These are phyloP conservation scores for Ganoderma multipileum DNA, from an alignment of 1,284 basidiomycete species.

Conservation along the genomic window DNA sequence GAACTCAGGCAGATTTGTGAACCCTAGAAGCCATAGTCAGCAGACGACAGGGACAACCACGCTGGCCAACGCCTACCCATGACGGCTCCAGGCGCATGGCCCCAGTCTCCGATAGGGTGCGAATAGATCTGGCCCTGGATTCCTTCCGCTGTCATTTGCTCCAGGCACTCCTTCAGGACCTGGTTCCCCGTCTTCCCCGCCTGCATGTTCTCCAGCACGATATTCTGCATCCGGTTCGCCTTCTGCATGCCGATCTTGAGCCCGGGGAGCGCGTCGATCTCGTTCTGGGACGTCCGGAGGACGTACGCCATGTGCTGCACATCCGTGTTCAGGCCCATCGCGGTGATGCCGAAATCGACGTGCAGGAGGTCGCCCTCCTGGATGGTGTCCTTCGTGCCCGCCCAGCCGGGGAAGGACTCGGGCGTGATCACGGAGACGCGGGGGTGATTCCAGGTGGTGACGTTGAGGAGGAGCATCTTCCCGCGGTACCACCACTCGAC, in stretches of 20 bases:
- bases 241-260: slow-evolving; percentile 52
- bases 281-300: slow-evolving; percentile 48
- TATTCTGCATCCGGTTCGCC: slow-evolving; percentile 59
- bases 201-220: slow-evolving; percentile 51
- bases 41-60: not conserved
- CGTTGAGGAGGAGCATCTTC: slow-evolving; percentile 55
- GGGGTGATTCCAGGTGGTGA: slow-evolving; percentile 61
- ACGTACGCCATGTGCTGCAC: slow-evolving; percentile 64
- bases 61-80: slow-evolving; percentile 45
- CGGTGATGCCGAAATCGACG: slow-evolving; percentile 61
- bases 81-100: slow-evolving; percentile 59
- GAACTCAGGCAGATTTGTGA: slow-evolving; percentile 52
- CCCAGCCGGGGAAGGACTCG: slow-evolving; percentile 53
- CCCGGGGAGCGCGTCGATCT: slow-evolving; percentile 49
- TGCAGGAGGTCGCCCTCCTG: slow-evolving; percentile 57
- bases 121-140: slow-evolving; percentile 58
- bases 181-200: slow-evolving; percentile 56
- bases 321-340: slow-evolving; percentile 62
- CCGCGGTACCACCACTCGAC: slow-evolving; percentile 63
- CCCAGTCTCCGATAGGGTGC: slow-evolving; percentile 64
- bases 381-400: slow-evolving; percentile 49
- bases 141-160: slow-evolving; percentile 50
- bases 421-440: slow-evolving; percentile 54
- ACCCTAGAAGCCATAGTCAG: slow-evolving; percentile 41
- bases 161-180: slow-evolving; percentile 48